phyloP scores from a whole-genome alignment of 148 eudicot species.

The Spergularia bocconei region DNA sequence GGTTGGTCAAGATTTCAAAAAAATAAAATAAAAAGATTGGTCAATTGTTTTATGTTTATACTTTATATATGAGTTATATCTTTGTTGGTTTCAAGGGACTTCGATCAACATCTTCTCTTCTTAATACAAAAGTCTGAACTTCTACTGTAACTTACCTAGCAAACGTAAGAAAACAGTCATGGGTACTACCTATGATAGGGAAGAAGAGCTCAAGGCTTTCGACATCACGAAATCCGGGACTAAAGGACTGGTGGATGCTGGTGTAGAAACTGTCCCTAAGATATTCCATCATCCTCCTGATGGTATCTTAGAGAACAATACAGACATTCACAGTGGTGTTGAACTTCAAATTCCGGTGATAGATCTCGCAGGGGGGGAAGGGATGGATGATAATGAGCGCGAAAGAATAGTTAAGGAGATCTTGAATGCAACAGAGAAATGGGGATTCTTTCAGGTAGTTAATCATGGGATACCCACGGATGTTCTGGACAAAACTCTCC shows the following conservation, averaged over 20 bases:
- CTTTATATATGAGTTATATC: too few relatives aligned
- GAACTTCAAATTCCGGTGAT: constrained; percentile 27
- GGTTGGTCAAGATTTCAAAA: too few relatives aligned
- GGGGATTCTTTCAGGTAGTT: constrained; percentile 42
- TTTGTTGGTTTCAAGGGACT: too few relatives aligned
- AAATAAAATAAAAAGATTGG: too few relatives aligned
- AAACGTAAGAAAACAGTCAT: neutral
- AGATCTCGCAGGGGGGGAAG: constrained; percentile 13
- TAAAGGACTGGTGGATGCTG: constrained; percentile 36
- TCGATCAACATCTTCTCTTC: too few relatives aligned
- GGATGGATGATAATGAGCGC: neutral
- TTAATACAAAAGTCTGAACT: too few relatives aligned
- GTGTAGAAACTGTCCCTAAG: constrained; percentile 24
- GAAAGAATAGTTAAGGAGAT: constrained; percentile 24
- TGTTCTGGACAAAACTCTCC: constrained; percentile 23
- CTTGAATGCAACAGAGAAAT: constrained; percentile 20
- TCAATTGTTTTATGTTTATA: too few relatives aligned
- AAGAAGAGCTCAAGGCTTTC: constrained; percentile 27
- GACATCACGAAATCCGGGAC: constrained; percentile 35
- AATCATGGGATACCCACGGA: constrained; percentile 33
- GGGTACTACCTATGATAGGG: neutral
- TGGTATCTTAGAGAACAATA: neutral
- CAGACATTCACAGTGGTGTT: neutral
- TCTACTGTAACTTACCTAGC: too few relatives aligned
- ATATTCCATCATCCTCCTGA: constrained; percentile 22